A percentile compares a stretch with the other conserved stretches of the same genome.
Evolutionary conservation across 2,329 filamentous ascomycete species (phyloP).

Genomic region (Cordyceps cicadae): DNA sequence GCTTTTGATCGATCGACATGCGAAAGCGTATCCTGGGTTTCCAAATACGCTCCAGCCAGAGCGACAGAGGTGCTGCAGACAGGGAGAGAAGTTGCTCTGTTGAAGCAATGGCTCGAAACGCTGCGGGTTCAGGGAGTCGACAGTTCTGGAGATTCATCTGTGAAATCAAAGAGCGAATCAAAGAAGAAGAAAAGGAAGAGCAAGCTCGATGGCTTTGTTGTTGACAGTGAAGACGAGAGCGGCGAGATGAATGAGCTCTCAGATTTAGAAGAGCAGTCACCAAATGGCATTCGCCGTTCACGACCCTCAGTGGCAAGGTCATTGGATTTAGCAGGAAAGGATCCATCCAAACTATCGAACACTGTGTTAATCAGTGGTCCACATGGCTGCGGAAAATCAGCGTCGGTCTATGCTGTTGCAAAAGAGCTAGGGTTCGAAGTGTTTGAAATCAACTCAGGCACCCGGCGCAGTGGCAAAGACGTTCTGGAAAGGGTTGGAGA

Average conservation of each 20-base stretch:
- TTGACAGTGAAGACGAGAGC: constrained; percentile 68
- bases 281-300: not conserved
- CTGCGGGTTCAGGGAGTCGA: constrained; percentile 72
- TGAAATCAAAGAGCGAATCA: constrained; percentile 21
- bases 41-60: constrained; percentile 71
- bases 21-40: constrained; percentile 64
- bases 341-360: constrained; percentile 52
- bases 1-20: constrained; percentile 74
- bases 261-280: constrained; percentile 34
- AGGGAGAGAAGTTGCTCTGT: constrained; percentile 58
- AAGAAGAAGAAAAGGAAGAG: constrained; percentile 63
- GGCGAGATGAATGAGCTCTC: constrained; percentile 61
- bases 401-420: constrained; percentile 82
- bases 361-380: constrained; percentile 84
- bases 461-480: constrained; percentile 78
- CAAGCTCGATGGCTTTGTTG: constrained; percentile 71
- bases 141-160: constrained; percentile 37
- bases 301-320: constrained; percentile 49
- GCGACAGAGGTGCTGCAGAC: constrained; percentile 68
- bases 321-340: constrained; percentile 27
- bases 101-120: constrained; percentile 74
- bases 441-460: constrained; percentile 87
- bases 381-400: constrained; percentile 85
- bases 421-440: constrained; percentile 89
- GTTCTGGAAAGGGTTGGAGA: constrained; percentile 88